Evolutionary conservation across 495 filamentous ascomycete genomes (phyloP), one percentile per base, ranked within the genome.

Genomic region (Annulohypoxylon bovei): DNA sequence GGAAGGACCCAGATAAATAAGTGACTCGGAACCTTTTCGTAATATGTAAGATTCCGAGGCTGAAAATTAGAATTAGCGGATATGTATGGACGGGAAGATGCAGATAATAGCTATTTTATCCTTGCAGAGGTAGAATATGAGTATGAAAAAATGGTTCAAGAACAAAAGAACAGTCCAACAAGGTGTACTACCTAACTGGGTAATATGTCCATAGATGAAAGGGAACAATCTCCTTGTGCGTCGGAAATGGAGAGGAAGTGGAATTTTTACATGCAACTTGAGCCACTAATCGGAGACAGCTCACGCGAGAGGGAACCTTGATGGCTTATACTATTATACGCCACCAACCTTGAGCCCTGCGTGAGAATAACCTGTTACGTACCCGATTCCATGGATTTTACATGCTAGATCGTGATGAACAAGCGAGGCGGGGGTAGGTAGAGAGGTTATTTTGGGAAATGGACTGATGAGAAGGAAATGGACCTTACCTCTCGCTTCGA

Each of bases 291-390:
- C 49, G 58, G 52, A 58, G 50, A 63, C 11, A 25, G 14, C 42
- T 50, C 12, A 30, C 11, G 33, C 18, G 28, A 50, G 53, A 61
- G 54, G 66, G 64, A 64, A 72, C 69, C 69, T 64, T 67, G 69
- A 68, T 72, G 69, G 69, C 44, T 27, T 59, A 42, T 35, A 52
- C 40, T 14, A n/a, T 46, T 23, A 44, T 53, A 32, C 56, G 32
- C 49, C 20, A 60, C 54, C 16, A 59, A 27, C 44, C 33, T 55
- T n/a, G 23, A 22, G n/a, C 30, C 50, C 20, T 27, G 25, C 4
- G 16, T 4, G 9, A 35, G 11, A 49, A 33, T 2, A 32, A 33
- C 16, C 23, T 33, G 40, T 47, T 62, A 44, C 25, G 39, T 28
- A 47, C 14, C 56, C 57, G 5, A 40, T 55, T 47, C 18, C 55